phyloP scores from a whole-genome alignment of 129 eudicot genomes.

The Escallonia rubra region DNA sequence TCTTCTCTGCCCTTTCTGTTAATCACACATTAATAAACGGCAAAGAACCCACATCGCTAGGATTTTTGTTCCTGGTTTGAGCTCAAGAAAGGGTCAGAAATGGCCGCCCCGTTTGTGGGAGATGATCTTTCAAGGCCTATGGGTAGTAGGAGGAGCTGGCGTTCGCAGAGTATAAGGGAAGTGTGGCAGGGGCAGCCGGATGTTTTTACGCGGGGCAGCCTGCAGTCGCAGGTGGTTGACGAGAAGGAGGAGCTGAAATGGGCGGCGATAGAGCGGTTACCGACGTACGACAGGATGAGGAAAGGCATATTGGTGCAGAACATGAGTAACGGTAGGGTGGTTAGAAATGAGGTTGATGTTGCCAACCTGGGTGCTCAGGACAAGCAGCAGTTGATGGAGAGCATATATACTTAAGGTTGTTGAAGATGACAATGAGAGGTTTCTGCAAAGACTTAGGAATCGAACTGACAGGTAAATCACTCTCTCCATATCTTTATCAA shows the following conservation, averaged over 20 bases:
- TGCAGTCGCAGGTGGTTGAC: constrained; percentile 1
- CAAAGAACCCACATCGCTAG: too few relatives aligned
- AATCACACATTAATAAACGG: too few relatives aligned
- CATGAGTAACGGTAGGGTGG: constrained; percentile 38
- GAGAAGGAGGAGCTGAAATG: constrained; percentile 29
- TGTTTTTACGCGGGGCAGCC: too few relatives aligned
- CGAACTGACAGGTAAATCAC: constrained; percentile 42
- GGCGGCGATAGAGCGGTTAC: constrained; percentile 42
- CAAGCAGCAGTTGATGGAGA: constrained; percentile 49
- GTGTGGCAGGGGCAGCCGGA: too few relatives aligned
- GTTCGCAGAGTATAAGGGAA: too few relatives aligned
- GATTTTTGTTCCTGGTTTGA: too few relatives aligned
- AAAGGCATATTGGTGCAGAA: constrained; percentile 31
- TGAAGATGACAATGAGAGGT: constrained; percentile 58
- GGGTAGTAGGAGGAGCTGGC: too few relatives aligned
- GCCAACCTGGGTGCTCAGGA: constrained; percentile 43
- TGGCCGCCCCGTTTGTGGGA: too few relatives aligned
- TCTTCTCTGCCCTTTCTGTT: too few relatives aligned
- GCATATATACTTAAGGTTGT: constrained; percentile 43
- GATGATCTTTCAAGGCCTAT: too few relatives aligned
- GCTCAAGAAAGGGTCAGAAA: too few relatives aligned
- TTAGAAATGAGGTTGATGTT: constrained; percentile 43
- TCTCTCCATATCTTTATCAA: neutral
- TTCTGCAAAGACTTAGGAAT: constrained; percentile 45
- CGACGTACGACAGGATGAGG: constrained; percentile 31